phyloP scores from a whole-genome alignment of 2,329 filamentous ascomycete genomes.

The Aspergillus sergii region DNA sequence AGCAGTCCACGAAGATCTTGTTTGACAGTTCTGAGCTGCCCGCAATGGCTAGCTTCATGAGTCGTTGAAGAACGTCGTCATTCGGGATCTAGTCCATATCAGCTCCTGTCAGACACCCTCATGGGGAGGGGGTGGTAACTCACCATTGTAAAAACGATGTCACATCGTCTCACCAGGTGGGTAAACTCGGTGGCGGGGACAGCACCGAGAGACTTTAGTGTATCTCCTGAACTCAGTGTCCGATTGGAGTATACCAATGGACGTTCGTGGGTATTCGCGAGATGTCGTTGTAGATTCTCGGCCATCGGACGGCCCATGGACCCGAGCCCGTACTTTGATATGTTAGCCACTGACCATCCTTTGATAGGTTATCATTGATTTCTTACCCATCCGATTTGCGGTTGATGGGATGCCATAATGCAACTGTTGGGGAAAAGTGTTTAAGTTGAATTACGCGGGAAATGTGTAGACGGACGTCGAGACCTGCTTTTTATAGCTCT shows the following conservation, averaged over 20 bases:
- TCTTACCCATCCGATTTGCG: not conserved
- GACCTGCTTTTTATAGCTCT: not conserved
- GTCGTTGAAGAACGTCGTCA: not conserved
- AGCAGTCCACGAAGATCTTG: not conserved
- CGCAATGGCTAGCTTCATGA: not conserved
- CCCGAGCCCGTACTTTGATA: conserved; percentile 43
- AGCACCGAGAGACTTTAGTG: not conserved
- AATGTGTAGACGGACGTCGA: not conserved
- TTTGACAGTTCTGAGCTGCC: not conserved
- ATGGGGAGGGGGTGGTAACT: too few relatives aligned
- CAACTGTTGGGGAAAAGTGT: not conserved
- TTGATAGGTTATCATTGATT: accelerated
- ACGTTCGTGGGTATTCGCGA: conserved; percentile 18
- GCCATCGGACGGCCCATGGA: conserved; percentile 58
- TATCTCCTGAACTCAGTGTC: not conserved
- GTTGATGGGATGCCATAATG: not conserved
- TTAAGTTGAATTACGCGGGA: not conserved
- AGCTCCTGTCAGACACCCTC: not conserved
- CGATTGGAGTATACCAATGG: not conserved
- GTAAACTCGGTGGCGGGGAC: not conserved
- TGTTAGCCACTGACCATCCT: not conserved
- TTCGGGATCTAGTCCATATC: not conserved
- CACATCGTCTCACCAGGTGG: not conserved
- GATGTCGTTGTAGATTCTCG: conserved; percentile 51
- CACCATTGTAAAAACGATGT: not conserved